Evolutionary conservation across 83 land plant species (phyloP).

Genomic region (Picea abies): DNA sequence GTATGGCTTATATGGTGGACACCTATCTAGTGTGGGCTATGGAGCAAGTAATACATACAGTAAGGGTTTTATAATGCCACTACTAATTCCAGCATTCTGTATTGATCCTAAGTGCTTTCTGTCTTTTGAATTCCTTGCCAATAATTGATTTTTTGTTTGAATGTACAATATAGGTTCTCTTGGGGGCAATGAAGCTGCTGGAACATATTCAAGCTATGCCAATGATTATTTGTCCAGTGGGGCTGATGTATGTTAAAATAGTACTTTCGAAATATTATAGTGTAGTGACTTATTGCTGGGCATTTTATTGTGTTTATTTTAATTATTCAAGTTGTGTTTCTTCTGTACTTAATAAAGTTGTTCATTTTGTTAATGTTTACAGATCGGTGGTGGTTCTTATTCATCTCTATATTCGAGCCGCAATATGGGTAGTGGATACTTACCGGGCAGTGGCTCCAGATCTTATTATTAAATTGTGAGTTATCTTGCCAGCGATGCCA

Average conservation of each 20-base stretch:
- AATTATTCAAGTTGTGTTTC: not conserved
- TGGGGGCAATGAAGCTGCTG: too few relatives aligned
- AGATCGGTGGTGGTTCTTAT: constrained; percentile 66
- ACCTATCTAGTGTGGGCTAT: constrained; percentile 58
- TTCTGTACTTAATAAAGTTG: not conserved
- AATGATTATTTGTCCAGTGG: constrained; percentile 59
- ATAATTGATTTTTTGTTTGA: not conserved
- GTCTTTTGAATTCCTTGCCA: not conserved
- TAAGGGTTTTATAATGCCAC: not conserved
- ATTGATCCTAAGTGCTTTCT: not conserved
- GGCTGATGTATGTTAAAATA: constrained; percentile 40
- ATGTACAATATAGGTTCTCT: constrained; percentile 42
- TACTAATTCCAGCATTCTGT: not conserved
- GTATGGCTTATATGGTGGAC: constrained; percentile 51
- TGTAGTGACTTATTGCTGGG: not conserved
- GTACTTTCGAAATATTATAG: not conserved
- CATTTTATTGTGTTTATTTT: not conserved
- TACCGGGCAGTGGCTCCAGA: constrained; percentile 57
- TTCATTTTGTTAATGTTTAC: not conserved
- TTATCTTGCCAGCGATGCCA: not conserved
- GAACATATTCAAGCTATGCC: too few relatives aligned
- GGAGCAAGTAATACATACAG: not conserved
- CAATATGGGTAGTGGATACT: constrained; percentile 48
- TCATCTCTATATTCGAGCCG: constrained; percentile 66
- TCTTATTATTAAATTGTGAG: constrained; percentile 53